Conservation (phyloP, 2,329 filamentous ascomycete genomes). For the Trichothecium roseum region DNA sequence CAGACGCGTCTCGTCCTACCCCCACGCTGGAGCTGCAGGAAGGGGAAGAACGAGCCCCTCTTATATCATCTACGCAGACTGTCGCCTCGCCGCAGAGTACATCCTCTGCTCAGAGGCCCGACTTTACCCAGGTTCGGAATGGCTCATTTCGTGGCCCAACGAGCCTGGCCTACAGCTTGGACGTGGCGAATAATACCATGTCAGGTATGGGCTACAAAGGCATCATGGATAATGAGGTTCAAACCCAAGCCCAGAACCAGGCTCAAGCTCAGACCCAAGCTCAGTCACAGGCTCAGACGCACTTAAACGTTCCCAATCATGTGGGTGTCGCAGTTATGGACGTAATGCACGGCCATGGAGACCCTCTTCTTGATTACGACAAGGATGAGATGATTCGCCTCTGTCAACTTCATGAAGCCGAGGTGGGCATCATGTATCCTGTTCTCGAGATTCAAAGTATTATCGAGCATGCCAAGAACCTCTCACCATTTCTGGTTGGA, state of each 20-base stretch:
- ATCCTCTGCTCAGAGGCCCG: slow-evolving; percentile 24
- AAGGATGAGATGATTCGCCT: slow-evolving; percentile 73
- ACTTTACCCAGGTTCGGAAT: slow-evolving; percentile 39
- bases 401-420: slow-evolving; percentile 74
- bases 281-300: too few species aligned
- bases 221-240: slow-evolving; percentile 49
- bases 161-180: slow-evolving; percentile 74
- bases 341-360: slow-evolving; percentile 19
- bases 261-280: too few species aligned
- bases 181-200: slow-evolving; percentile 77
- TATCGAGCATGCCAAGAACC: slow-evolving; percentile 55
- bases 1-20: slow-evolving; percentile 35
- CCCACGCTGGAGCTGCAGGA: too few species aligned
- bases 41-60: slow-evolving; percentile 31
- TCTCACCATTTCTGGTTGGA: slow-evolving; percentile 63
- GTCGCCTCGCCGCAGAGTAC: slow-evolving; percentile 33
- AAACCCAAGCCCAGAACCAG: too few species aligned
- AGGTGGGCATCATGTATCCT: slow-evolving; percentile 88
- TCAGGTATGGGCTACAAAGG: slow-evolving; percentile 80
- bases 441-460: slow-evolving; percentile 65
- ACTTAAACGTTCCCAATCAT: neutral
- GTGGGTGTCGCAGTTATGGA: slow-evolving; percentile 4
- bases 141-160: slow-evolving; percentile 75
- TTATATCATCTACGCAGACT: slow-evolving; percentile 21
- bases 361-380: slow-evolving; percentile 67